These are phyloP conservation scores for Fusarium beomiforme DNA, from an alignment of 2,329 filamentous ascomycete species.

Conservation along the genomic window DNA sequence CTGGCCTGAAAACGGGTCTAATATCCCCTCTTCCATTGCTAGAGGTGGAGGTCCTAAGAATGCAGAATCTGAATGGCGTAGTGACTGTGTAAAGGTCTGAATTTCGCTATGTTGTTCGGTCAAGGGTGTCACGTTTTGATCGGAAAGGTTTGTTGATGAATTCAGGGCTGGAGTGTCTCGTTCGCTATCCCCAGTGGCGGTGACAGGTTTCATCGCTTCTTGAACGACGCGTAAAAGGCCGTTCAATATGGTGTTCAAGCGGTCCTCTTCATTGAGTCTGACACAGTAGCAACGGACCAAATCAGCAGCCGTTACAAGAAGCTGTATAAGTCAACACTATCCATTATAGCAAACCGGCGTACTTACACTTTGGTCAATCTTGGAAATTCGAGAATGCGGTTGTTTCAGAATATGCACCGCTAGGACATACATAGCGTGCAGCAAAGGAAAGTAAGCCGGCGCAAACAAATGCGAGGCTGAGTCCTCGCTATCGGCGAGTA, in stretches of 20 bases:
- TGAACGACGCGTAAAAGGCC: neutral
- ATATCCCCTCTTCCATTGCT: accelerated
- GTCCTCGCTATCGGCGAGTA: neutral
- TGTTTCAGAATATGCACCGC: constrained; percentile 4
- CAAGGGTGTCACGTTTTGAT: accelerated
- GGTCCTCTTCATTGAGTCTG: neutral
- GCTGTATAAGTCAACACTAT: neutral
- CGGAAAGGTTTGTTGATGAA: accelerated
- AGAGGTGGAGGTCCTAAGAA: accelerated
- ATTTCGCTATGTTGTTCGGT: accelerated
- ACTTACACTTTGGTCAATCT: constrained; percentile 14
- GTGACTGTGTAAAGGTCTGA: neutral
- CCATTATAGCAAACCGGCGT: accelerated
- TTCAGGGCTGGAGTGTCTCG: accelerated
- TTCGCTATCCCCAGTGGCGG: accelerated
- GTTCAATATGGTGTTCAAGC: neutral
- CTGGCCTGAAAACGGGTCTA: neutral
- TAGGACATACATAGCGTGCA: constrained; percentile 2
- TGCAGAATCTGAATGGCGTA: accelerated
- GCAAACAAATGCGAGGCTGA: neutral
- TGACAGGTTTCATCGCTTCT: neutral
- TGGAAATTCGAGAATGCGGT: neutral
- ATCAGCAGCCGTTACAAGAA: neutral
- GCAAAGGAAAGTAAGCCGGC: neutral
- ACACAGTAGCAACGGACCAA: neutral